Percentiles rank a stretch among this genome's conserved stretches.
phyloP scores from a whole-genome alignment of 257 asterid genomes.

The Perilla frutescens region DNA sequence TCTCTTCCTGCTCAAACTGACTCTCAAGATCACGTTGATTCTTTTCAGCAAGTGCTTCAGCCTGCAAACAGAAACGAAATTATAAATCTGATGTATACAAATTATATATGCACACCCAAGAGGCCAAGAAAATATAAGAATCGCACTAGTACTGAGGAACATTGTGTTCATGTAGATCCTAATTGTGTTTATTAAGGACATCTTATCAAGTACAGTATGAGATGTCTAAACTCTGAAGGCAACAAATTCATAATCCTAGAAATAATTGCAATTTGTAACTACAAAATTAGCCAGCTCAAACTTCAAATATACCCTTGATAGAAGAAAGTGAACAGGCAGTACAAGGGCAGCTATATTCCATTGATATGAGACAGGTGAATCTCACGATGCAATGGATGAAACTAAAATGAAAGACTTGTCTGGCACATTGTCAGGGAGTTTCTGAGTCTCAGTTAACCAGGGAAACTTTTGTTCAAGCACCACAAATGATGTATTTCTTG shows the following conservation, averaged over 20 bases:
- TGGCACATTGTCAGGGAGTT: neutral
- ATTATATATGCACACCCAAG: neutral
- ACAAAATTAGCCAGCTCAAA: conserved; percentile 1
- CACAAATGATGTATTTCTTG: conserved; percentile 11
- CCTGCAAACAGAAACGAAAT: conserved; percentile 54
- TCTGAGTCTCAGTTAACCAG: neutral
- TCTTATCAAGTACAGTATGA: conserved; percentile 16
- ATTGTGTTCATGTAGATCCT: conserved; percentile 23
- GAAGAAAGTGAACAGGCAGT: conserved; percentile 23
- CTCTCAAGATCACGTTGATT: conserved; percentile 83
- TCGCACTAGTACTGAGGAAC: conserved; percentile 8
- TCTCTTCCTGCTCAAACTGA: conserved; percentile 87
- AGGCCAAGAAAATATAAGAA: conserved; percentile 4
- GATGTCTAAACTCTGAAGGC: neutral
- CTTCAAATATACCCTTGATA: too few relatives aligned
- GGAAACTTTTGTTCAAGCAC: conserved; percentile 11
- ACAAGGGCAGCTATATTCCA: conserved; percentile 21
- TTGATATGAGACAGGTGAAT: neutral
- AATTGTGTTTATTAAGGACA: conserved; percentile 15
- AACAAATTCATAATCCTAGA: neutral
- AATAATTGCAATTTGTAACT: conserved; percentile 4
- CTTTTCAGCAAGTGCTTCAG: conserved; percentile 85
- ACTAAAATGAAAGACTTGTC: conserved; percentile 9
- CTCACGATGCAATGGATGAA: neutral
- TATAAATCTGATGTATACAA: conserved; percentile 15